Conservation (phyloP, 228 moss, liverwort and hornwort species). For the Sphagnum fallax region DNA sequence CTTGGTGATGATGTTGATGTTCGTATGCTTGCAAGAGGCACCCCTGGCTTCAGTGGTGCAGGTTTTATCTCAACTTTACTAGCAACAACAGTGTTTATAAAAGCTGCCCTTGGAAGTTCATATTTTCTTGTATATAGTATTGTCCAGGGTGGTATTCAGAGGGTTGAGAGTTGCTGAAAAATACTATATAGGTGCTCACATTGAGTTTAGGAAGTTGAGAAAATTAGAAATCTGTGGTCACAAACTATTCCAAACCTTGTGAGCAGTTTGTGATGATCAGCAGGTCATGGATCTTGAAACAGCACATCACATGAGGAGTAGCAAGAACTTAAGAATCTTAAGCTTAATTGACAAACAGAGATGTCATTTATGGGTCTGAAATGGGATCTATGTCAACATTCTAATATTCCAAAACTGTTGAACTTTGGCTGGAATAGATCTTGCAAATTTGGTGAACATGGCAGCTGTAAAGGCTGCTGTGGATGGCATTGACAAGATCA, state of each 20-base stretch:
- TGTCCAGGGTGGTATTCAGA: neutral
- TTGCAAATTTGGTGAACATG: conserved; percentile 98
- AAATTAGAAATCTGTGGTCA: no score
- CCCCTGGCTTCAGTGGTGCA: conserved; percentile 98
- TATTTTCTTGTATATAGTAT: neutral
- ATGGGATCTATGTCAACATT: neutral
- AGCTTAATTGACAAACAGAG: neutral
- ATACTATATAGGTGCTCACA: no score
- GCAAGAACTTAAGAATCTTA: neutral
- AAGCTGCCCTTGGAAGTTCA: neutral
- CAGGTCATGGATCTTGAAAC: neutral
- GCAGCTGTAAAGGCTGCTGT: conserved; percentile 99
- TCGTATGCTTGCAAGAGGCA: conserved; percentile 86
- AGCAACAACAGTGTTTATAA: neutral
- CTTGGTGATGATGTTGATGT: conserved; percentile 87
- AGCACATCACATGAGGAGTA: no score
- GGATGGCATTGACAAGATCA: conserved; percentile 89
- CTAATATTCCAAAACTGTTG: neutral
- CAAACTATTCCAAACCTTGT: neutral
- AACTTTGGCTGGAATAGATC: conserved; percentile 35
- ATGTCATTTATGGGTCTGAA: neutral
- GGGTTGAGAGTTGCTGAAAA: no score
- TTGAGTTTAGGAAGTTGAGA: no score
- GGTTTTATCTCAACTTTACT: conserved; percentile 26
- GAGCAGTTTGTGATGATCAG: neutral